phyloP scores from a whole-genome alignment of 495 filamentous ascomycete species.

The Aspergillus bertholletiae region DNA sequence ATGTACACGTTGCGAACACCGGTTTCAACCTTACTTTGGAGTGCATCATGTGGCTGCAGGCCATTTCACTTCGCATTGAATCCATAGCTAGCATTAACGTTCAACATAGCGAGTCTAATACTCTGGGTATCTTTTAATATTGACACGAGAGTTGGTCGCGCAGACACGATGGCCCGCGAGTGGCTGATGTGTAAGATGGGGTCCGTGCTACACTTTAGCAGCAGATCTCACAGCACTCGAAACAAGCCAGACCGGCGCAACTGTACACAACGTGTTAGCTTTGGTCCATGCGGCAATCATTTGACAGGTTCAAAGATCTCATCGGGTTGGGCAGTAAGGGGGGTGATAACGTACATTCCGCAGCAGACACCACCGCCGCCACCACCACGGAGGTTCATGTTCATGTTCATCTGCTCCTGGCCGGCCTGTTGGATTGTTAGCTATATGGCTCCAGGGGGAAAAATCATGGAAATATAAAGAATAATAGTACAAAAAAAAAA shows the following conservation, averaged over 20 bases:
- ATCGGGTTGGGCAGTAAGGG: neutral
- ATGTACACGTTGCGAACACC: too few relatives aligned
- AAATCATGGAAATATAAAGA: neutral
- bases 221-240: conserved; percentile 46
- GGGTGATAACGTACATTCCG: conserved; percentile 39
- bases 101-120: neutral
- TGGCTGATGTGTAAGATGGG: neutral
- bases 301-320: too few relatives aligned
- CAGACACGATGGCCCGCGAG: neutral
- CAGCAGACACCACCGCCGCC: conserved; percentile 41
- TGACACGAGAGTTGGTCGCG: neutral
- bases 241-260: conserved; percentile 41
- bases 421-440: conserved; percentile 18
- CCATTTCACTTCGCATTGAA: neutral
- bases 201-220: conserved; percentile 24
- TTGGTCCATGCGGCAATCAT: too few relatives aligned
- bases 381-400: conserved; percentile 42
- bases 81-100: neutral
- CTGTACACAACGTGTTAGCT: conserved; percentile 16
- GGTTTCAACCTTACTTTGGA: too few relatives aligned
- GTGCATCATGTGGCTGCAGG: neutral
- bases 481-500: neutral
- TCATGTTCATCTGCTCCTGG: conserved; percentile 32
- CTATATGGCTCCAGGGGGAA: neutral
- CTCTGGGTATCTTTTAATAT: neutral